These are phyloP conservation scores for Pelargonium cotyledonis DNA, from an alignment of 441 rosid genomes.

Conservation along the genomic window DNA sequence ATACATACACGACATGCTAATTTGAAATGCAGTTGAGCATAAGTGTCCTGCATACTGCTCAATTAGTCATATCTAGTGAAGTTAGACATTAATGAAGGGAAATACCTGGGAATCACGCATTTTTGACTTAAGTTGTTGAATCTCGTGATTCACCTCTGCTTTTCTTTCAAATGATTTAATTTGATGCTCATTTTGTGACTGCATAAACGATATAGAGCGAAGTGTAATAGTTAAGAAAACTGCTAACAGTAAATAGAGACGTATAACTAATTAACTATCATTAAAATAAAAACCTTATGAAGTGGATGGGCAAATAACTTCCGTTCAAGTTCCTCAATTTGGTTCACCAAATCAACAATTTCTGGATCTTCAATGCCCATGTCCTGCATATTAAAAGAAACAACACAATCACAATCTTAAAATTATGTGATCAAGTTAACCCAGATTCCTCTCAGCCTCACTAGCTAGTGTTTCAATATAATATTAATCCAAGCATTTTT, in stretches of 20 bases:
- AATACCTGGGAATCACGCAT: constrained; percentile 97
- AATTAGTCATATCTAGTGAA: not conserved
- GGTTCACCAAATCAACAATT: constrained; percentile 71
- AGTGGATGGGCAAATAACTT: constrained; percentile 79
- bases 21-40: not conserved
- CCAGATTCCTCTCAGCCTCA: not conserved
- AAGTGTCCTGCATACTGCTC: not conserved
- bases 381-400: constrained; percentile 46
- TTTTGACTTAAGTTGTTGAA: constrained; percentile 89
- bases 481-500: constrained; percentile 4
- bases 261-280: not conserved
- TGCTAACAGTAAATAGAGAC: constrained; percentile 1
- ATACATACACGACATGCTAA: not conserved
- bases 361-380: constrained; percentile 92
- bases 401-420: not conserved
- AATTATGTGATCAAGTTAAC: not conserved
- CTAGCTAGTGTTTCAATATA: not conserved
- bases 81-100: not conserved
- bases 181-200: constrained; percentile 86
- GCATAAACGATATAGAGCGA: constrained; percentile 22
- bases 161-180: constrained; percentile 70
- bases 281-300: constrained; percentile 56
- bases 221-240: constrained; percentile 1
- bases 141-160: constrained; percentile 90
- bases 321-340: constrained; percentile 75